These are phyloP conservation scores for Penicillium manginii DNA, from an alignment of 495 filamentous ascomycete genomes.

Conservation along the genomic window DNA sequence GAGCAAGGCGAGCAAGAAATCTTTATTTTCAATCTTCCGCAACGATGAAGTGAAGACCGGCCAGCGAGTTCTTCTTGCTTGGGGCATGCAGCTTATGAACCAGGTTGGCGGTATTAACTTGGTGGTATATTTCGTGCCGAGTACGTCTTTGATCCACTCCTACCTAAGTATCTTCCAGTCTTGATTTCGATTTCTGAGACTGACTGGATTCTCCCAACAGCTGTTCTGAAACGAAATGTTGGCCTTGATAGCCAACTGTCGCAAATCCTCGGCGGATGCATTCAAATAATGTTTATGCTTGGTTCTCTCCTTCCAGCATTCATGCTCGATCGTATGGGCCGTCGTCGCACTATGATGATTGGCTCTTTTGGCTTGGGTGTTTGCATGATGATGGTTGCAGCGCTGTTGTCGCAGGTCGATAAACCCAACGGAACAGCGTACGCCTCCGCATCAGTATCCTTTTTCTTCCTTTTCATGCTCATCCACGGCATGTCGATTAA, in stretches of 20 bases:
- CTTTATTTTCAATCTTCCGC: slow-evolving; percentile 49
- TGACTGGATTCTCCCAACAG: slow-evolving; percentile 21
- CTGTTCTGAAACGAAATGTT: slow-evolving; percentile 52
- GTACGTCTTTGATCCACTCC: slow-evolving; percentile 3
- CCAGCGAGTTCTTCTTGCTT: slow-evolving; percentile 55
- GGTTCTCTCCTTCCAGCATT: slow-evolving; percentile 50
- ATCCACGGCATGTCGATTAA: slow-evolving; percentile 53
- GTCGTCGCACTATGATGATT: slow-evolving; percentile 61
- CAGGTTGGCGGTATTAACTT: slow-evolving; percentile 56
- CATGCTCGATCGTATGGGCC: slow-evolving; percentile 56
- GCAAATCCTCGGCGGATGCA: slow-evolving; percentile 54
- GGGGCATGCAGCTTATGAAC: slow-evolving; percentile 55
- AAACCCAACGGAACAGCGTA: slow-evolving; percentile 30
- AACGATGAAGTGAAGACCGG: slow-evolving; percentile 57
- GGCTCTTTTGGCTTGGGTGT: slow-evolving; percentile 53
- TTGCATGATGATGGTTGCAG: slow-evolving; percentile 56
- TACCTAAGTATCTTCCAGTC: not conserved
- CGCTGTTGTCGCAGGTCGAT: slow-evolving; percentile 45
- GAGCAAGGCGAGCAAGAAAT: slow-evolving; percentile 46
- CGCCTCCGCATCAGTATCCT: slow-evolving; percentile 49
- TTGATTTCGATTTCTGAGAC: not conserved
- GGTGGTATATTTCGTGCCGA: slow-evolving; percentile 44
- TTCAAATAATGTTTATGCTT: slow-evolving; percentile 45
- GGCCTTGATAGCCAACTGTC: slow-evolving; percentile 51
- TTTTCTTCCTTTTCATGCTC: slow-evolving; percentile 57